These are phyloP conservation scores for Coffea humblotiana DNA, from an alignment of 305 asterid genomes.

Conservation along the genomic window DNA sequence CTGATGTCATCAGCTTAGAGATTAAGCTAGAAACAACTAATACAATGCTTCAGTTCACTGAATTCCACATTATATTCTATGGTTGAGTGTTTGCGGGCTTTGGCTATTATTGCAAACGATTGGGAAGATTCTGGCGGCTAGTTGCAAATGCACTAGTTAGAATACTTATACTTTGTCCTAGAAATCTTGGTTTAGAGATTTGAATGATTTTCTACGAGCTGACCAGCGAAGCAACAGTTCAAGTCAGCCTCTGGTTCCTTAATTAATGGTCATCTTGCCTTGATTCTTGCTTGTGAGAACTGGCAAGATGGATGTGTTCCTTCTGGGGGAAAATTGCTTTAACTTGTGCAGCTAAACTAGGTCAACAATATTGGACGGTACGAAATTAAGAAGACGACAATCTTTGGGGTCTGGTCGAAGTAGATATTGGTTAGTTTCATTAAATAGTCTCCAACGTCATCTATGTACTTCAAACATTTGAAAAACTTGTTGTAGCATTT, in stretches of 20 bases:
- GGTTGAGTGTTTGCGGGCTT: background rate
- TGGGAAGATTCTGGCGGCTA: background rate
- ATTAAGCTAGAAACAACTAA: background rate
- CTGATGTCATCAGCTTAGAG: background rate
- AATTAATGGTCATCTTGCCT: background rate
- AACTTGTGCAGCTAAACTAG: background rate
- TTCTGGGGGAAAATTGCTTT: background rate
- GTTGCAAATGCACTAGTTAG: background rate
- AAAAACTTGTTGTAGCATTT: background rate
- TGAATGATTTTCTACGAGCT: background rate
- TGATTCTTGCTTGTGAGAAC: slow-evolving; percentile 11
- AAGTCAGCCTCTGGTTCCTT: slow-evolving; percentile 7
- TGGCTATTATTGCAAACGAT: background rate
- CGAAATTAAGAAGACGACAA: background rate
- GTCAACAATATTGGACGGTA: background rate
- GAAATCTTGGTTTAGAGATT: slow-evolving; percentile 6
- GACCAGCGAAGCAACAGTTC: background rate
- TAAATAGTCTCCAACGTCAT: background rate
- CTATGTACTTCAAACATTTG: background rate
- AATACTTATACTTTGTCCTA: background rate
- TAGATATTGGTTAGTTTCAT: background rate
- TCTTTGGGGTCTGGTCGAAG: background rate
- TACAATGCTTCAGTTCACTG: background rate
- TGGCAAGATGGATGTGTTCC: background rate
- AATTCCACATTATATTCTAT: background rate